A percentile compares a stretch with the other conserved stretches of the same genome.
phyloP scores from a whole-genome alignment of 2,329 filamentous ascomycete genomes.

The Acrocalymma vagum region DNA sequence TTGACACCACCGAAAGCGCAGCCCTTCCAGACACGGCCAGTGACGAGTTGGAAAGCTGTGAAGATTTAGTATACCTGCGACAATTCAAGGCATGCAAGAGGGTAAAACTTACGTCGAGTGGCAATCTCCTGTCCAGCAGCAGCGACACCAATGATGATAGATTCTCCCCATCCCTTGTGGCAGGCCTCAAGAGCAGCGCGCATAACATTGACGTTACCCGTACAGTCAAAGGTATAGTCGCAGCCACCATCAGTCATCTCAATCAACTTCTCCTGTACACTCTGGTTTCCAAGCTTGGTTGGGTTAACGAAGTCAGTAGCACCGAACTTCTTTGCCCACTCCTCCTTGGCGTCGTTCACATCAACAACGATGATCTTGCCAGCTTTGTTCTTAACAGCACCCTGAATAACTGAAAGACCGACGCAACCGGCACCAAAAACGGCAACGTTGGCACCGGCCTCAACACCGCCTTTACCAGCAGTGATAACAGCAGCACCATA shows the following conservation, averaged over 20 bases:
- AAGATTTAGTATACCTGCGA: conserved; percentile 13
- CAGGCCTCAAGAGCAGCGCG: conserved; percentile 93
- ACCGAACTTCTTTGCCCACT: conserved; percentile 92
- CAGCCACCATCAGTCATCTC: conserved; percentile 98
- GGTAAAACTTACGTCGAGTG: conserved; percentile 78
- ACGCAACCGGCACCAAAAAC: conserved; percentile 97
- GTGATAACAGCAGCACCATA: conserved; percentile 96
- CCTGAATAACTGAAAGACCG: conserved; percentile 93
- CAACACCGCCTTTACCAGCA: conserved; percentile 73
- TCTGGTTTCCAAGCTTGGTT: conserved; percentile 70
- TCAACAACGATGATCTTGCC: conserved; percentile 79
- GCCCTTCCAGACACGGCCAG: conserved; percentile 96
- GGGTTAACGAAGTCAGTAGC: conserved; percentile 98
- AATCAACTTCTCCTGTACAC: conserved; percentile 88
- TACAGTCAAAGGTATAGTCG: conserved; percentile 99
- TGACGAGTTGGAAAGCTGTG: conserved; percentile 96
- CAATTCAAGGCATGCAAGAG: not conserved
- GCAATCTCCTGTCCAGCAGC: conserved; percentile 95
- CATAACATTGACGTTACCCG: conserved; percentile 96
- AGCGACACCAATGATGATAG: conserved; percentile 96
- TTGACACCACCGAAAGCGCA: conserved; percentile 99
- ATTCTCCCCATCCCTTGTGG: conserved; percentile 99
- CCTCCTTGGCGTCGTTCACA: conserved; percentile 89
- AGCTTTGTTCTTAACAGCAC: conserved; percentile 84
- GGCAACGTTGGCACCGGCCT: conserved; percentile 88